Percentiles rank a stretch among this genome's conserved stretches.
These are phyloP conservation scores for Telopea speciosissima DNA, from an alignment of 177 flowering plant genomes.

Conservation along the genomic window DNA sequence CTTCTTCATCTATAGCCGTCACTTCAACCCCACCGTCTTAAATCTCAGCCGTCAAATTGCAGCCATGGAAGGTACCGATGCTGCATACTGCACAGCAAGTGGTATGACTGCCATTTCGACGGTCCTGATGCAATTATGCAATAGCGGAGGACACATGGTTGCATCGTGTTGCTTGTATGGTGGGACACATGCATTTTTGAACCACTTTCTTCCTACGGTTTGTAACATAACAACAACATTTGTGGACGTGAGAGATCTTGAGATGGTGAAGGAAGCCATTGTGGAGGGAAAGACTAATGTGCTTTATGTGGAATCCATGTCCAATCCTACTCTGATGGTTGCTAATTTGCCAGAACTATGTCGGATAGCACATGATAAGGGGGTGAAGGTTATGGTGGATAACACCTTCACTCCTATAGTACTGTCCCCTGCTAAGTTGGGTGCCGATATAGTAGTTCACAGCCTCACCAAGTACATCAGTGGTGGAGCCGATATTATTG, in stretches of 20 bases:
- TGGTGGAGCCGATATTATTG: slow-evolving; percentile 90
- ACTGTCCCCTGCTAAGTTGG: no score
- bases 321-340: slow-evolving; percentile 79
- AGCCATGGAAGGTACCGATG: slow-evolving; percentile 92
- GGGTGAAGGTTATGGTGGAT: no score
- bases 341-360: slow-evolving; percentile 64
- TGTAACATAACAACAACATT: slow-evolving; percentile 72
- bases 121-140: slow-evolving; percentile 65
- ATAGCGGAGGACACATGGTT: slow-evolving; percentile 77
- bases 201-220: slow-evolving; percentile 67
- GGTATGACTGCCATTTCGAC: slow-evolving; percentile 91
- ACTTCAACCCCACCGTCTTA: slow-evolving; percentile 90
- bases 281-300: slow-evolving; percentile 59
- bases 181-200: slow-evolving; percentile 80
- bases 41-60: slow-evolving; percentile 90
- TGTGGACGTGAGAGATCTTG: slow-evolving; percentile 50
- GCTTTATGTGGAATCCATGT: slow-evolving; percentile 65
- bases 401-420: no score
- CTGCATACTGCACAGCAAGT: slow-evolving; percentile 69
- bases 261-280: slow-evolving; percentile 41
- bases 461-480: no score
- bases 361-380: slow-evolving; percentile 57
- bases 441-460: no score
- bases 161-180: slow-evolving; percentile 75
- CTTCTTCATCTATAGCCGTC: slow-evolving; percentile 93